Conservation (phyloP, 192 early-diverging fungal genomes). For the Podila minutissima region DNA sequence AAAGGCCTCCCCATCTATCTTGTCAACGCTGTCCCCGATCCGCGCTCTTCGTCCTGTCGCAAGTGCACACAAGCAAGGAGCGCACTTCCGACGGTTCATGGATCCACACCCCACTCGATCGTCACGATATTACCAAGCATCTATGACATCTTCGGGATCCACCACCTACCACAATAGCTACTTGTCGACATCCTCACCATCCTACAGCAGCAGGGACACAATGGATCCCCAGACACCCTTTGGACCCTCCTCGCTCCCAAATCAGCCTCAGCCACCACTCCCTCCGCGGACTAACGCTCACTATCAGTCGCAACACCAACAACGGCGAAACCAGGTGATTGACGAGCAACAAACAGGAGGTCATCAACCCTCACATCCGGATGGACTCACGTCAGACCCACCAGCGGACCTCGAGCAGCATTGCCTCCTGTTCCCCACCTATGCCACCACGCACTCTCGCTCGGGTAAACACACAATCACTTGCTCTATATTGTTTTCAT, state of each 20-base stretch:
- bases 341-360: background rate
- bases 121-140: constrained; percentile 7
- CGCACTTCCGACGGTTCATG: background rate
- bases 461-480: constrained; percentile 19
- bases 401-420: constrained; percentile 33
- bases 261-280: background rate
- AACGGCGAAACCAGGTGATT: background rate
- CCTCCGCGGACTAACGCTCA: background rate
- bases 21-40: background rate
- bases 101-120: constrained; percentile 18
- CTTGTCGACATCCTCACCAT: background rate
- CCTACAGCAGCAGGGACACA: background rate
- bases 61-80: background rate
- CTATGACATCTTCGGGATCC: constrained; percentile 1
- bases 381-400: background rate
- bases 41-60: background rate
- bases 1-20: background rate
- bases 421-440: constrained; percentile 61
- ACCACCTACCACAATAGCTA: constrained; percentile 1
- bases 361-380: background rate
- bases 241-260: background rate
- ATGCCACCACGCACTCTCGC: constrained; percentile 50
- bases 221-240: background rate
- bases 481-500: background rate
- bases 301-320: background rate